phyloP scores from a whole-genome alignment of 257 asterid genomes.

The Solanum bulbocastanum region DNA sequence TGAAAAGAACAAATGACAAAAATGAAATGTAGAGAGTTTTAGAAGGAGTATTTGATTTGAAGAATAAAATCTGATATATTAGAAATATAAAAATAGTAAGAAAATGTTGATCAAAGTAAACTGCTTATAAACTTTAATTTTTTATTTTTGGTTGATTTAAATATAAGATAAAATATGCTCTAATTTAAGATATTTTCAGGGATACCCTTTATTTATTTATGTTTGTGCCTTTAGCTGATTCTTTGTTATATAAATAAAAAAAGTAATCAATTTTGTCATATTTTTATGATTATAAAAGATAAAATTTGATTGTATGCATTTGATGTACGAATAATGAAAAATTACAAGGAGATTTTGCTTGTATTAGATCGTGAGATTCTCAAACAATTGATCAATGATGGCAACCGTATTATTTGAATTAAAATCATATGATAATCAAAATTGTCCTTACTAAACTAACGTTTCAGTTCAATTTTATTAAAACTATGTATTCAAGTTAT shows the following conservation, averaged over 20 bases:
- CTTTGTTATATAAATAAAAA: background rate
- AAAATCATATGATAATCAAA: background rate
- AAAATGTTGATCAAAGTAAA: background rate
- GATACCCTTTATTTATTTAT: background rate
- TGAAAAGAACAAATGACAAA: background rate
- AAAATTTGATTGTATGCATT: background rate
- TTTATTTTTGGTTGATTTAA: background rate
- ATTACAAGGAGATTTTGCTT: background rate
- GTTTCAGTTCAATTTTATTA: background rate
- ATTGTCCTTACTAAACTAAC: background rate
- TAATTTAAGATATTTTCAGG: background rate
- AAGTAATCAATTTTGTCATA: background rate
- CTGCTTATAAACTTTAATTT: background rate
- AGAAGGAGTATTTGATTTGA: background rate
- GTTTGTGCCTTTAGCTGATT: background rate
- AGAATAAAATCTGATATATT: background rate
- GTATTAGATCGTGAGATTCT: background rate
- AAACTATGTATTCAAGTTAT: background rate
- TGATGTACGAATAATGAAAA: background rate
- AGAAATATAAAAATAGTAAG: background rate
- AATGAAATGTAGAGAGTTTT: background rate
- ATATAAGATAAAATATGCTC: background rate
- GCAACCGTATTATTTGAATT: background rate
- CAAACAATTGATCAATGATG: background rate
- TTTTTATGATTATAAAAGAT: background rate